Conservation (phyloP, 495 filamentous ascomycete species). For the Penicillium tannophilum region DNA sequence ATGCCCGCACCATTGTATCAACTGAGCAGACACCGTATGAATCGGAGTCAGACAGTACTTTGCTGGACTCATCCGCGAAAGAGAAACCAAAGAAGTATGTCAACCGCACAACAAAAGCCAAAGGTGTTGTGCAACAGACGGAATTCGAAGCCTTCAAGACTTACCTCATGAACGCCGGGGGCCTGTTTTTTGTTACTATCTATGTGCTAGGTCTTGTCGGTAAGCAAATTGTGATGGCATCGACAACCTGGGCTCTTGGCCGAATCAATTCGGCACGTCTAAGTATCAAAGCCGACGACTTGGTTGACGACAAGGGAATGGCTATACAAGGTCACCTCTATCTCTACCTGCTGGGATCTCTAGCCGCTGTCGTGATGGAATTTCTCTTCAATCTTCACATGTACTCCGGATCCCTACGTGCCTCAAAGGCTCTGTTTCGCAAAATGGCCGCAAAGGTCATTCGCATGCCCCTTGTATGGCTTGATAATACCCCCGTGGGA, state of each 20-base stretch:
- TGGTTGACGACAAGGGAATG: background rate
- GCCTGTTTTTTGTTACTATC: background rate
- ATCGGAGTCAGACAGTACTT: too few species aligned
- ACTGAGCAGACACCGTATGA: too few species aligned
- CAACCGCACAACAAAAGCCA: background rate
- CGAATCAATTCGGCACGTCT: background rate
- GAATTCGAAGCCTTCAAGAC: background rate
- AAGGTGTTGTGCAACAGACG: background rate
- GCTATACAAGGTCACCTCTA: background rate
- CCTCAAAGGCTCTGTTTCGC: background rate
- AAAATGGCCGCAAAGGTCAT: conserved; percentile 1
- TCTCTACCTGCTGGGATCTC: background rate
- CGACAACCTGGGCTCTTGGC: background rate
- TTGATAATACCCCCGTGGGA: background rate
- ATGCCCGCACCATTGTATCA: too few species aligned
- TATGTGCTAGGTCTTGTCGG: background rate
- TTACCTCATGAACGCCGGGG: background rate
- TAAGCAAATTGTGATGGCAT: background rate
- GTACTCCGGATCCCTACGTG: conserved; percentile 1
- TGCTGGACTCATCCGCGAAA: too few species aligned
- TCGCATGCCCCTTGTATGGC: conserved; percentile 1
- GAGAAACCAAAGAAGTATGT: too few species aligned
- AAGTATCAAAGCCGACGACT: background rate
- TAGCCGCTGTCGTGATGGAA: background rate
- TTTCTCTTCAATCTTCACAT: background rate